Evolutionary conservation across 2,329 filamentous ascomycete species (phyloP).

Genomic region (Cytospora leucostoma): DNA sequence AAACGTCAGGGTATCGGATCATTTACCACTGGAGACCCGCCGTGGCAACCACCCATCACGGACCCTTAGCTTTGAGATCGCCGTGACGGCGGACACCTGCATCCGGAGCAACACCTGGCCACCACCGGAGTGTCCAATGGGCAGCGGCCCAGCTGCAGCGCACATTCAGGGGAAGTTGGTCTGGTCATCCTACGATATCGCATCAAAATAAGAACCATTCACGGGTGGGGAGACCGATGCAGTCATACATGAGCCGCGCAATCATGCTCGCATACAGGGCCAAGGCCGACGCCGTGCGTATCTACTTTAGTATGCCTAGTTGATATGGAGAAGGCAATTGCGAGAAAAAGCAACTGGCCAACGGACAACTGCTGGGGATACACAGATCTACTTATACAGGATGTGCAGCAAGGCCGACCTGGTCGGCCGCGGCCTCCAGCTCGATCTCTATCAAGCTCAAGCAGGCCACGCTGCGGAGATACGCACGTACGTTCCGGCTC

Average conservation of each 20-base stretch:
- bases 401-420: background rate
- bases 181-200: background rate
- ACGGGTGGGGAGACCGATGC: background rate
- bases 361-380: background rate
- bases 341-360: background rate
- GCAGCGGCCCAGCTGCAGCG: background rate
- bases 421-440: background rate
- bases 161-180: conserved; percentile 11
- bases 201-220: background rate
- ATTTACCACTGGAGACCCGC: conserved; percentile 3
- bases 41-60: background rate
- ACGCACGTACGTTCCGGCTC: background rate
- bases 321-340: too few relatives aligned
- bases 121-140: background rate
- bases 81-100: conserved; percentile 3
- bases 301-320: too few relatives aligned
- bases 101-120: conserved; percentile 7
- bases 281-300: conserved; percentile 2
- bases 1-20: conserved; percentile 8
- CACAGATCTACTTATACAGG: background rate
- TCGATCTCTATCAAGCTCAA: background rate
- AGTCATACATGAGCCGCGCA: conserved; percentile 15
- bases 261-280: conserved; percentile 3
- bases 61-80: conserved; percentile 3
- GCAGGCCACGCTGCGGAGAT: background rate